Conservation (phyloP, 371 early-diverging fungal genomes). For the Mortierella polycephala region DNA sequence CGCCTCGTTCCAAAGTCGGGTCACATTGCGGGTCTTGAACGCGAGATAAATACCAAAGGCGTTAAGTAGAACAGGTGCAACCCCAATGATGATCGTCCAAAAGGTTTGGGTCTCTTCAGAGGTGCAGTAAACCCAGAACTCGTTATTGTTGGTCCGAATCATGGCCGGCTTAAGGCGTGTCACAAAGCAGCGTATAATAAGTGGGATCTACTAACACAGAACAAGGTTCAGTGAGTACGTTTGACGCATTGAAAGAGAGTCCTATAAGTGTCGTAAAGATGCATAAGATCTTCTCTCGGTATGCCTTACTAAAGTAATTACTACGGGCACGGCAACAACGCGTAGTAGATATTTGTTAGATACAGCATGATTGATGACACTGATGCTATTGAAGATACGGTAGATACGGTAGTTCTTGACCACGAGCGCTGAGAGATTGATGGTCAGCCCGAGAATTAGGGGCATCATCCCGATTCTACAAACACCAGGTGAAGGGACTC, state of each 20-base stretch:
- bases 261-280: background rate
- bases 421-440: slow-evolving; percentile 51
- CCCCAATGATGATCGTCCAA: slow-evolving; percentile 17
- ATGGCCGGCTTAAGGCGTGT: slow-evolving; percentile 14
- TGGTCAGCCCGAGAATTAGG: slow-evolving; percentile 12
- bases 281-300: background rate
- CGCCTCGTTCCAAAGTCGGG: slow-evolving; percentile 49
- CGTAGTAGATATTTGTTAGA: slow-evolving; percentile 36
- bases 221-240: too few relatives aligned
- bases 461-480: slow-evolving; percentile 52
- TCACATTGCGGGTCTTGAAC: slow-evolving; percentile 46
- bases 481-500: slow-evolving; percentile 32
- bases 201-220: slow-evolving; percentile 18
- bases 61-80: slow-evolving; percentile 20
- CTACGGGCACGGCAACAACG: slow-evolving; percentile 30
- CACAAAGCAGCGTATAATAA: slow-evolving; percentile 16
- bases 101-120: background rate
- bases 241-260: background rate
- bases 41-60: slow-evolving; percentile 49
- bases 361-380: slow-evolving; percentile 43
- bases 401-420: slow-evolving; percentile 71
- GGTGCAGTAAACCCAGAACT: slow-evolving; percentile 30
- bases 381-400: slow-evolving; percentile 63
- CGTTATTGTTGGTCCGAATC: slow-evolving; percentile 11
- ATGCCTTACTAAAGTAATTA: slow-evolving; percentile 16